A percentile compares a stretch with the other conserved stretches of the same genome.
These are phyloP conservation scores for Colletotrichum karsti DNA, from an alignment of 2,329 filamentous ascomycete species.

Conservation along the genomic window DNA sequence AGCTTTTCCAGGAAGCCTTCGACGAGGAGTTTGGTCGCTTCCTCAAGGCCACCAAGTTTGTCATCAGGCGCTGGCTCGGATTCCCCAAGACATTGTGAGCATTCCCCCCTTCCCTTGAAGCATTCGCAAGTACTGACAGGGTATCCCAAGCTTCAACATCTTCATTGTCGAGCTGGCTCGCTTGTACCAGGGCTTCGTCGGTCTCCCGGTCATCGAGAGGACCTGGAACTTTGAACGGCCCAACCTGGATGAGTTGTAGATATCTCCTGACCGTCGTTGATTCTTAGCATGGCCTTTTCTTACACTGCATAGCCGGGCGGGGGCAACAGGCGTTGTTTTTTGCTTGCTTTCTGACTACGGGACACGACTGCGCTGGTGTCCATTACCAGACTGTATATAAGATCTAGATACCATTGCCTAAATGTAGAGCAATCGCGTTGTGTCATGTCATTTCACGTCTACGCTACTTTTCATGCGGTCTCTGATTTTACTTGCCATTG, in stretches of 20 bases:
- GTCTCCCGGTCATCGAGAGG: constrained; percentile 59
- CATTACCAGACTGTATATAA: constrained; percentile 2
- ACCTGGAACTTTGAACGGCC: constrained; percentile 56
- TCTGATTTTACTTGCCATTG: too few relatives aligned
- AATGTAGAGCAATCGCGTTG: too few relatives aligned
- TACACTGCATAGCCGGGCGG: constrained; percentile 9
- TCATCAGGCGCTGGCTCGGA: constrained; percentile 75
- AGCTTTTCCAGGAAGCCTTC: constrained; percentile 64
- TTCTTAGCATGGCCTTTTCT: constrained; percentile 1
- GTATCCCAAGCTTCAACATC: constrained; percentile 46
- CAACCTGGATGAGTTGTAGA: constrained; percentile 57
- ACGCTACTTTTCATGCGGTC: neutral
- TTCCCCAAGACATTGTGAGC: constrained; percentile 78
- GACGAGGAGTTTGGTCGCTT: constrained; percentile 71
- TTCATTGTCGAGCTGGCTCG: constrained; percentile 53
- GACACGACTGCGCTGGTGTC: neutral
- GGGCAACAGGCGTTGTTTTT: constrained; percentile 5
- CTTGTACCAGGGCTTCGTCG: constrained; percentile 60
- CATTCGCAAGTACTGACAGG: neutral
- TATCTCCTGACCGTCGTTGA: neutral
- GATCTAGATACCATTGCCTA: neutral
- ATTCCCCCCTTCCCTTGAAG: neutral
- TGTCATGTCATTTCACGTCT: too few relatives aligned
- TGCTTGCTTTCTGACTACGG: neutral
- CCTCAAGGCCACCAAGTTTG: constrained; percentile 68